Conservation (phyloP, 768 basidiomycete genomes). For the Suillus variegatus region DNA sequence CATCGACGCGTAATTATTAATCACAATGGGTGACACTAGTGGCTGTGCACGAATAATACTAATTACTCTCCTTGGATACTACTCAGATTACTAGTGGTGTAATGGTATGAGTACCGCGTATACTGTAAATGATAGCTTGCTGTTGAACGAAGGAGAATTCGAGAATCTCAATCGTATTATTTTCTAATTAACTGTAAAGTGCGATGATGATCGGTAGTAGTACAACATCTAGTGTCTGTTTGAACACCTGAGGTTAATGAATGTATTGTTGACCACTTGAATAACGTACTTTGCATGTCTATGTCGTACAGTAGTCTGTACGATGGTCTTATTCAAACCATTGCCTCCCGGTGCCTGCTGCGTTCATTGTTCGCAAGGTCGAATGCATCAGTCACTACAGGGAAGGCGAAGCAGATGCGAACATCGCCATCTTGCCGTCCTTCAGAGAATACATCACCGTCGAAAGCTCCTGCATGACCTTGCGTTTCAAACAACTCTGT, state of each 20-base stretch:
- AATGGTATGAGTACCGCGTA: background rate
- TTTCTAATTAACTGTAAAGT: background rate
- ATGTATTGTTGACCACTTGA: background rate
- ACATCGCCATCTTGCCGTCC: background rate
- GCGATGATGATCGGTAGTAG: background rate
- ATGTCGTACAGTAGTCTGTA: background rate
- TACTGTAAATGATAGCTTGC: background rate
- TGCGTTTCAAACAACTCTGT: background rate
- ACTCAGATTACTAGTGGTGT: background rate
- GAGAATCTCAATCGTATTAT: background rate
- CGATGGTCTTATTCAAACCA: background rate
- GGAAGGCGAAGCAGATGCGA: background rate
- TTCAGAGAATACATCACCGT: background rate
- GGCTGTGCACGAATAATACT: background rate
- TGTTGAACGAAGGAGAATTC: background rate
- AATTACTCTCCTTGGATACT: background rate
- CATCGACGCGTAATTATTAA: too few relatives aligned
- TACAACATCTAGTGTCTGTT: background rate
- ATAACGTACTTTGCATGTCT: background rate
- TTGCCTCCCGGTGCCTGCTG: too few relatives aligned
- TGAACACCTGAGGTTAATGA: background rate
- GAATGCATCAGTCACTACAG: background rate
- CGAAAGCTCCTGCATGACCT: background rate
- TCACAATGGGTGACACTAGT: background rate
- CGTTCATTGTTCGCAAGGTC: background rate